phyloP scores from a whole-genome alignment of 805 yeast species.

The Cyberlindnera nakhonratchasimensis region DNA sequence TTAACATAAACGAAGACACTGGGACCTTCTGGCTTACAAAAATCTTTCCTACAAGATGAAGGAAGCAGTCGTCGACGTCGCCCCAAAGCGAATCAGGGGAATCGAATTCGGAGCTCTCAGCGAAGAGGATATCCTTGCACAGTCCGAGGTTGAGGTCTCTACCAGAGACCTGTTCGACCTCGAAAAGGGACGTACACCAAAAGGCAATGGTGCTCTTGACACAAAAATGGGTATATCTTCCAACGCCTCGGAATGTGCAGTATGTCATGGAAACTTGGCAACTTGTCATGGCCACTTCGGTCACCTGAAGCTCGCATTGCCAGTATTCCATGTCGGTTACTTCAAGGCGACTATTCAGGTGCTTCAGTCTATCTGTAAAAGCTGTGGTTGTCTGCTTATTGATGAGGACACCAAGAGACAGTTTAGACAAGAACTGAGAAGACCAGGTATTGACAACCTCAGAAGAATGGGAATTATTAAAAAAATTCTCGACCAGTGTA shows the following conservation, averaged over 20 bases:
- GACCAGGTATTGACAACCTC: constrained; percentile 86
- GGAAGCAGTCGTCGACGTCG: constrained; percentile 56
- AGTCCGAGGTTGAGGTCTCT: constrained; percentile 89
- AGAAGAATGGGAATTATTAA: constrained; percentile 88
- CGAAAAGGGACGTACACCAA: constrained; percentile 84
- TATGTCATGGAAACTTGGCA: constrained; percentile 89
- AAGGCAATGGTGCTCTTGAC: constrained; percentile 83
- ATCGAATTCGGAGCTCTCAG: constrained; percentile 91
- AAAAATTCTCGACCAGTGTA: constrained; percentile 84
- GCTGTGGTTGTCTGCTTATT: constrained; percentile 74
- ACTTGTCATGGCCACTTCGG: constrained; percentile 99
- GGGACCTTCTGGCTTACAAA: constrained; percentile 29
- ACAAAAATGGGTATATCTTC: constrained; percentile 92
- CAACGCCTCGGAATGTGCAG: constrained; percentile 77
- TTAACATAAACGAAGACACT: constrained; percentile 6
- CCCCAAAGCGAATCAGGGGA: constrained; percentile 88
- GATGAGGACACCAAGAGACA: constrained; percentile 68
- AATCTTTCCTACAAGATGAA: constrained; percentile 29
- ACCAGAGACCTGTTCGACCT: constrained; percentile 90
- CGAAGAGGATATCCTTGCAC: constrained; percentile 85
- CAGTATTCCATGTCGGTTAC: constrained; percentile 97
- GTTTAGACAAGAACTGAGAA: constrained; percentile 73
- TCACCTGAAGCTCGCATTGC: constrained; percentile 85
- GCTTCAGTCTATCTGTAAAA: constrained; percentile 86
- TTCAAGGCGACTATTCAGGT: constrained; percentile 88